phyloP scores from a whole-genome alignment of 108 stramenopile species.

The Discostella stelligeroides region DNA sequence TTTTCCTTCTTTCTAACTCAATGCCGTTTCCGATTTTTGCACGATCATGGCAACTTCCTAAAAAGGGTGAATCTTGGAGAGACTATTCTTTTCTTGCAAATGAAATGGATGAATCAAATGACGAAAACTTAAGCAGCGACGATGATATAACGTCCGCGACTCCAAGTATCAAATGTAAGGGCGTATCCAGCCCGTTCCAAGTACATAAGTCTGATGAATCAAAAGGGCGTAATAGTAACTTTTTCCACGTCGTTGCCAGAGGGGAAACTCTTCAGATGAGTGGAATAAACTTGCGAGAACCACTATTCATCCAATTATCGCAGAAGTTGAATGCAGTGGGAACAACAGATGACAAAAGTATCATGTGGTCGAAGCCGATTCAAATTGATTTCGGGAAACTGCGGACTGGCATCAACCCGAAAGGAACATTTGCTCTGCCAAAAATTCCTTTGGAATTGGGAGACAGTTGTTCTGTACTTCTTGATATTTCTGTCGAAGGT shows the following conservation, averaged over 20 bases:
- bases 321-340: slow-evolving; percentile 15
- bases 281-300: slow-evolving; percentile 38
- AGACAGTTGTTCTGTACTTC: slow-evolving; percentile 23
- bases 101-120: slow-evolving; percentile 10
- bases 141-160: slow-evolving; percentile 27
- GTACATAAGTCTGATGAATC: not conserved
- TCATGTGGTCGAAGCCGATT: slow-evolving; percentile 40
- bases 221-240: not conserved
- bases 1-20: slow-evolving; percentile 36
- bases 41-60: slow-evolving; percentile 36
- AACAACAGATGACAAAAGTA: not conserved
- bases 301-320: slow-evolving; percentile 37
- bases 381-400: slow-evolving; percentile 26
- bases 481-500: slow-evolving; percentile 34
- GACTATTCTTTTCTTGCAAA: slow-evolving; percentile 13
- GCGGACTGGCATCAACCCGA: slow-evolving; percentile 36
- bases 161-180: slow-evolving; percentile 19
- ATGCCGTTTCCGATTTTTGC: slow-evolving; percentile 39
- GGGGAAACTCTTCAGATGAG: slow-evolving; percentile 37
- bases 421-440: slow-evolving; percentile 29
- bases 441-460: slow-evolving; percentile 23
- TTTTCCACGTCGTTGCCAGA: slow-evolving; percentile 5
- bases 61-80: slow-evolving; percentile 32
- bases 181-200: slow-evolving; percentile 25
- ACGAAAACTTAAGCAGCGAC: slow-evolving; percentile 37